Evolutionary conservation across 2,329 filamentous ascomycete genomes (phyloP).

Genomic region (Waltergamsia citrina): DNA sequence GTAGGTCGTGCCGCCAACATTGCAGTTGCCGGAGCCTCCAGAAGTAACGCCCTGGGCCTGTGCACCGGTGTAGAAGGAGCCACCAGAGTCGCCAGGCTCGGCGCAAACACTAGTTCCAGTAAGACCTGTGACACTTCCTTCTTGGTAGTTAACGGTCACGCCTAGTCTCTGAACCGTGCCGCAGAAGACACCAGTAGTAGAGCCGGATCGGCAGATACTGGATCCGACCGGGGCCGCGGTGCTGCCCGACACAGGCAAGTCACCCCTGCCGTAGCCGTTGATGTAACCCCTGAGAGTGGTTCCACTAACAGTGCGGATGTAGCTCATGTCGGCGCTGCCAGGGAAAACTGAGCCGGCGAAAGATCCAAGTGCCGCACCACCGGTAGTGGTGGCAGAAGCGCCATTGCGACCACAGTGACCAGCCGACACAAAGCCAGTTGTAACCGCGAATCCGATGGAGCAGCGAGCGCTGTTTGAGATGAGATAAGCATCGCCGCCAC

Average conservation of each 20-base stretch:
- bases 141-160: slow-evolving; percentile 25
- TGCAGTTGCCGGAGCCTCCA: slow-evolving; percentile 27
- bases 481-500: slow-evolving; percentile 25
- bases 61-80: slow-evolving; percentile 26
- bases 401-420: slow-evolving; percentile 27
- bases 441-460: slow-evolving; percentile 29
- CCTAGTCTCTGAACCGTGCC: slow-evolving; percentile 22
- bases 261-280: slow-evolving; percentile 22
- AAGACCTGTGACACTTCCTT: slow-evolving; percentile 27
- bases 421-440: slow-evolving; percentile 27
- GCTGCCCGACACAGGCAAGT: slow-evolving; percentile 24
- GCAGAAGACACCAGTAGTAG: slow-evolving; percentile 28
- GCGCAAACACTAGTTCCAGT: slow-evolving; percentile 29
- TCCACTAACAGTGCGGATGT: slow-evolving; percentile 21
- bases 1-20: slow-evolving; percentile 23
- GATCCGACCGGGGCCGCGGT: slow-evolving; percentile 21
- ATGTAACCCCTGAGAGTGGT: slow-evolving; percentile 21
- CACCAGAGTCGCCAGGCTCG: slow-evolving; percentile 30
- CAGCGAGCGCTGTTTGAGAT: slow-evolving; percentile 18
- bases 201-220: slow-evolving; percentile 30
- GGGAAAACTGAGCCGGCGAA: slow-evolving; percentile 28
- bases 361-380: slow-evolving; percentile 20
- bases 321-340: slow-evolving; percentile 26
- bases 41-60: slow-evolving; percentile 32
- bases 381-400: slow-evolving; percentile 17